phyloP scores from a whole-genome alignment of 768 basidiomycete genomes.

The Lenzites betulinus region DNA sequence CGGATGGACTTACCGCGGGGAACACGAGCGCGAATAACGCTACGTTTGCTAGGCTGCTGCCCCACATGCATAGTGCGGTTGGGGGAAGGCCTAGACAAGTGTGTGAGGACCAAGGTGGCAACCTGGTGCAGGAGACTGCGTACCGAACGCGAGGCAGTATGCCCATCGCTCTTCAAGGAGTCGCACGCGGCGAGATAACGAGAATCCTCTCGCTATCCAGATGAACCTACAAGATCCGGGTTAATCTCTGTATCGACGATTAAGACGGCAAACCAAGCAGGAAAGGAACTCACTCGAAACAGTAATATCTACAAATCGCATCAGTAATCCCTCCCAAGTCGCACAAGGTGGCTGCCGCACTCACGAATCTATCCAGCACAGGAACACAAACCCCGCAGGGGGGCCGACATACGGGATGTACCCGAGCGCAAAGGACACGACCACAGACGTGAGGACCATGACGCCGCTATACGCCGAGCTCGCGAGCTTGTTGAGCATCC shows the following conservation, averaged over 20 bases:
- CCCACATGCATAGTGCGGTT: conserved; percentile 71
- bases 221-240: no score
- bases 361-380: conserved; percentile 88
- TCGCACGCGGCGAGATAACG: conserved; percentile 65
- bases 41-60: conserved; percentile 75
- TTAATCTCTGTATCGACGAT: no score
- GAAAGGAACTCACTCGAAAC: conserved; percentile 70
- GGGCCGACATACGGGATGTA: conserved; percentile 69
- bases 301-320: conserved; percentile 68
- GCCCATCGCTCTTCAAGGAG: conserved; percentile 89
- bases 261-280: no score
- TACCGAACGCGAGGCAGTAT: conserved; percentile 85
- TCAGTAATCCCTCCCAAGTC: background rate
- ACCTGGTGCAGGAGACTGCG: conserved; percentile 12
- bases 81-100: conserved; percentile 60
- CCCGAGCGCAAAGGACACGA: conserved; percentile 64
- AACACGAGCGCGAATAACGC: conserved; percentile 82
- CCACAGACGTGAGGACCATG: conserved; percentile 78
- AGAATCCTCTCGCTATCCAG: conserved; percentile 75
- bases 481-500: conserved; percentile 72
- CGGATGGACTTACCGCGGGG: conserved; percentile 59
- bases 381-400: conserved; percentile 62
- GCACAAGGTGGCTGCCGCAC: conserved; percentile 35
- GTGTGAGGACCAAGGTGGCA: background rate
- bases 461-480: conserved; percentile 81